Evolutionary conservation across 1,284 basidiomycete species (phyloP).

Genomic region (Caloboletus firmus): DNA sequence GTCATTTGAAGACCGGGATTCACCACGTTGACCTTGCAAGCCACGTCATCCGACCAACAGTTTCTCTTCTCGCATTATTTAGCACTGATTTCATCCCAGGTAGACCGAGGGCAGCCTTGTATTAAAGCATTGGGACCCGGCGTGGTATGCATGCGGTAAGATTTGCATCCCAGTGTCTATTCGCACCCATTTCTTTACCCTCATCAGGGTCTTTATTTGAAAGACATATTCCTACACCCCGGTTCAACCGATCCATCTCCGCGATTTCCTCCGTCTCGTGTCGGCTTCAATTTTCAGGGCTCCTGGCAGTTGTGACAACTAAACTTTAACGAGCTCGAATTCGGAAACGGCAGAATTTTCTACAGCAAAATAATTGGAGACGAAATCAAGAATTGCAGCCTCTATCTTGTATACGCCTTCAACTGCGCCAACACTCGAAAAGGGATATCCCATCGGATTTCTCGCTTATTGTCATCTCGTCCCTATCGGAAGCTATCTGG

Average conservation of each 20-base stretch:
- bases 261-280: slow-evolving; percentile 1
- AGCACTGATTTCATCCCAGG: neutral
- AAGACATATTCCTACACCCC: neutral
- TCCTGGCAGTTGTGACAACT: too few relatives aligned
- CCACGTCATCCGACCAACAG: slow-evolving; percentile 13
- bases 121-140: neutral
- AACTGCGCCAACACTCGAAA: too few relatives aligned
- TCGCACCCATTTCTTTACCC: neutral
- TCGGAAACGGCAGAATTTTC: too few relatives aligned
- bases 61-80: slow-evolving; percentile 7
- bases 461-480: too few relatives aligned
- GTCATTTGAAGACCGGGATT: too few relatives aligned
- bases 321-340: too few relatives aligned
- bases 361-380: too few relatives aligned
- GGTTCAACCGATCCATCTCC: slow-evolving; percentile 8
- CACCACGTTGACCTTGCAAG: slow-evolving; percentile 4
- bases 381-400: too few relatives aligned
- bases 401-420: too few relatives aligned
- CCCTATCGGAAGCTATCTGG: too few relatives aligned
- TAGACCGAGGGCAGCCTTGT: neutral
- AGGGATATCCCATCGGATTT: too few relatives aligned
- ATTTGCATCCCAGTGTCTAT: neutral
- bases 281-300: neutral
- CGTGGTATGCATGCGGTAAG: neutral
- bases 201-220: neutral